phyloP scores from a whole-genome alignment of 257 asterid genomes.

The Petunia secreta region DNA sequence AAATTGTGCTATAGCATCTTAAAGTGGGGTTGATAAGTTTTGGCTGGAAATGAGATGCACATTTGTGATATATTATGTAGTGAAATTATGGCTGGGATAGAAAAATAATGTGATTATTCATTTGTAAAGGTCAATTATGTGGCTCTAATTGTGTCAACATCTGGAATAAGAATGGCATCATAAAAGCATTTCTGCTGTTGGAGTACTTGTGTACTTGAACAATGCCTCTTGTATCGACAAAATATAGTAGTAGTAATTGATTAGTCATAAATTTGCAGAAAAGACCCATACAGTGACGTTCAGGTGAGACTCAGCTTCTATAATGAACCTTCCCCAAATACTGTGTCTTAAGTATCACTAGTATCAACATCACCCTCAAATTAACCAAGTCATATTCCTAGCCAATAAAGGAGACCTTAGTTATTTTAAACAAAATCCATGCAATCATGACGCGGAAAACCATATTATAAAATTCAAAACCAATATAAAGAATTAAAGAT shows the following conservation, averaged over 20 bases:
- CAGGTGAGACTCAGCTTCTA: too few relatives aligned
- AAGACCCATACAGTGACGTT: too few relatives aligned
- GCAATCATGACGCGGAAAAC: too few relatives aligned
- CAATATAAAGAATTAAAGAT: neutral
- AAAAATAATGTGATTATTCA: neutral
- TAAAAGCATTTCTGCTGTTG: neutral
- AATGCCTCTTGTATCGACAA: neutral
- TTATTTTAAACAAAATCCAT: too few relatives aligned
- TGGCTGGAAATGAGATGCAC: neutral
- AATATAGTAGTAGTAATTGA: too few relatives aligned
- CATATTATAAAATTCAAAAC: too few relatives aligned
- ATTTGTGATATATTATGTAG: conserved; percentile 11
- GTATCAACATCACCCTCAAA: too few relatives aligned
- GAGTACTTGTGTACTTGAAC: neutral
- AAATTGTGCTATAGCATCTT: conserved; percentile 25
- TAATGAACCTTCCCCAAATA: too few relatives aligned
- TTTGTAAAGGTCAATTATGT: neutral
- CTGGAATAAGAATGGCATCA: neutral
- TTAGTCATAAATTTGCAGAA: too few relatives aligned
- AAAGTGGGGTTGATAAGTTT: neutral
- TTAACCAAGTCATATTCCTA: too few relatives aligned
- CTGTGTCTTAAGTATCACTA: too few relatives aligned
- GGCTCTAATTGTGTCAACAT: neutral
- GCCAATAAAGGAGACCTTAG: too few relatives aligned
- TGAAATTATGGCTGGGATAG: neutral